phyloP scores from a whole-genome alignment of 768 basidiomycete species.

The Chalciporus piperatus region DNA sequence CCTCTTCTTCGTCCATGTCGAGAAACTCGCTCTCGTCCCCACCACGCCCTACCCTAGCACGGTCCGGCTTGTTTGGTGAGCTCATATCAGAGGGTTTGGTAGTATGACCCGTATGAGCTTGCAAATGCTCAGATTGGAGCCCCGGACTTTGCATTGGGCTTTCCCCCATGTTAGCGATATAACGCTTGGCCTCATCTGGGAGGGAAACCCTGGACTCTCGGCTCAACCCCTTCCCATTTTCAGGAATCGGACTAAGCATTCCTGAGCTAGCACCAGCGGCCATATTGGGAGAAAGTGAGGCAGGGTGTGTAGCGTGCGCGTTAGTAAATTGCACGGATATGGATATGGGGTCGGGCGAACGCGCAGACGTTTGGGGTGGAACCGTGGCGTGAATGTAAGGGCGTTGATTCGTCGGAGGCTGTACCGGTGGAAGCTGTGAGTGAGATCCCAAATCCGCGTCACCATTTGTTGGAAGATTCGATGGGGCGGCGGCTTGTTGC shows the following conservation, averaged over 20 bases:
- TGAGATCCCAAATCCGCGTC: conserved; percentile 1
- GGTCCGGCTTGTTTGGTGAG: conserved; percentile 14
- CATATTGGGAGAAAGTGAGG: conserved; percentile 16
- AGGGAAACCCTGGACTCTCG: conserved; percentile 68
- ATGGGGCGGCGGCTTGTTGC: conserved; percentile 6
- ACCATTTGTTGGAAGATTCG: background rate
- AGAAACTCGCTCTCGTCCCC: conserved; percentile 56
- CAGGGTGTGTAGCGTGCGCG: conserved; percentile 11
- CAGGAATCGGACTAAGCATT: conserved; percentile 24
- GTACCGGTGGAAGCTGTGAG: conserved; percentile 5
- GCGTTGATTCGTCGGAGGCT: conserved; percentile 8
- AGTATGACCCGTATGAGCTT: background rate
- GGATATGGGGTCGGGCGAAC: conserved; percentile 2
- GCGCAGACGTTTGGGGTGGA: conserved; percentile 12
- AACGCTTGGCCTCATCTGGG: conserved; percentile 74
- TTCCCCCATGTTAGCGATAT: conserved; percentile 66
- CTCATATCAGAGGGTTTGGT: background rate
- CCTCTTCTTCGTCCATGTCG: conserved; percentile 50
- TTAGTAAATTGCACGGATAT: conserved; percentile 10
- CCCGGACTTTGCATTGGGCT: conserved; percentile 56
- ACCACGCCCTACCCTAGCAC: conserved; percentile 4
- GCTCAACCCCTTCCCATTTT: conserved; percentile 40
- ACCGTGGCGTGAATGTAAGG: conserved; percentile 22
- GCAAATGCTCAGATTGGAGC: background rate
- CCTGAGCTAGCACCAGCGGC: conserved; percentile 18